Conservation (phyloP, 2,329 filamentous ascomycete genomes). For the Ascocoryne sarcoides region DNA sequence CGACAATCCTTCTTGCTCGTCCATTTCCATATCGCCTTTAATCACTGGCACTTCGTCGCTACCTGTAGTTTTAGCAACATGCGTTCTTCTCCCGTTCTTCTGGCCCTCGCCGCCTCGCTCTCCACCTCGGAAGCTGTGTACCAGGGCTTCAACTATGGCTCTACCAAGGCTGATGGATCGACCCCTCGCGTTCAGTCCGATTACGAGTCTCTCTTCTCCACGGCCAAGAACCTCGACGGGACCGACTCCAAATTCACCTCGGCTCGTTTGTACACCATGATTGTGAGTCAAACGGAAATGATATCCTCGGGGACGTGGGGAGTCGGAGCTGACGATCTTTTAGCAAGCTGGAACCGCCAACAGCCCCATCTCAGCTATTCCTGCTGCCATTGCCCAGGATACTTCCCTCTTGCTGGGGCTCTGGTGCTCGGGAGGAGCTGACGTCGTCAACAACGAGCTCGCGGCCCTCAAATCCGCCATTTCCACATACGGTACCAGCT, state of each 20-base stretch:
- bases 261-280: constrained; percentile 63
- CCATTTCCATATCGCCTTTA: no score
- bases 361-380: constrained; percentile 63
- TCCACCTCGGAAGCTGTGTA: constrained; percentile 26
- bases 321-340: constrained; percentile 18
- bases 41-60: no score
- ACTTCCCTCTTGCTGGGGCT: constrained; percentile 74
- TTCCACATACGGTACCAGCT: constrained; percentile 53
- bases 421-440: constrained; percentile 65
- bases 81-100: no score
- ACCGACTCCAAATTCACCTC: constrained; percentile 54
- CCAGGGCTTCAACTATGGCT: constrained; percentile 63
- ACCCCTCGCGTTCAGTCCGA: constrained; percentile 51
- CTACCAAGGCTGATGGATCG: constrained; percentile 48
- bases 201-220: constrained; percentile 61
- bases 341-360: constrained; percentile 55
- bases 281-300: constrained; percentile 34
- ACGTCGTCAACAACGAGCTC: constrained; percentile 62
- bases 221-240: constrained; percentile 53
- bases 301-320: no score
- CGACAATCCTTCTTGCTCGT: no score
- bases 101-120: neutral
- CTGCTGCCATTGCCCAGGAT: constrained; percentile 72
- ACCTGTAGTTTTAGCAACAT: no score
- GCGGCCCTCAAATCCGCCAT: constrained; percentile 63